phyloP scores from a whole-genome alignment of 768 basidiomycete genomes.

The Rhizopogon rudus region DNA sequence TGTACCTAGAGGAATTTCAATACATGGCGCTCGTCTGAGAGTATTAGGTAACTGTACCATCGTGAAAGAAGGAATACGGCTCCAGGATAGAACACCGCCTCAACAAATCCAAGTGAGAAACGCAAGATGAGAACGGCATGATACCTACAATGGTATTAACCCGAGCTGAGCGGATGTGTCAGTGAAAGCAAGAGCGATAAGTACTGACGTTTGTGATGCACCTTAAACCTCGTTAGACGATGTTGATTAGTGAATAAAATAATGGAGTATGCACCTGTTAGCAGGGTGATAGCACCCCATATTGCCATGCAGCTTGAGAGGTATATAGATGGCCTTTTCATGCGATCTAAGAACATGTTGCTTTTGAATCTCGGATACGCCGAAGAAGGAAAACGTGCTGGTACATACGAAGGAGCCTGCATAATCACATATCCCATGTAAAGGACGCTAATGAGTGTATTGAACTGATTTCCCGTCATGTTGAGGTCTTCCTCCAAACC shows the following conservation, averaged over 20 bases:
- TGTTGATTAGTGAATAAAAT: not conserved
- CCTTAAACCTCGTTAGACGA: conserved; percentile 17
- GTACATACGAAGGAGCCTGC: conserved; percentile 65
- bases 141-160: conserved; percentile 36
- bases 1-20: too few species aligned
- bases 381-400: not conserved
- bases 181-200: not conserved
- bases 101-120: too few species aligned
- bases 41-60: too few species aligned
- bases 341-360: conserved; percentile 62
- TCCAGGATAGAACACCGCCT: too few species aligned
- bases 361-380: conserved; percentile 27
- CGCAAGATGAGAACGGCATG: conserved; percentile 54
- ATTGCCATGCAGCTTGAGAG: conserved; percentile 58
- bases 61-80: too few species aligned
- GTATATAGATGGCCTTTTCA: conserved; percentile 62
- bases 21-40: too few species aligned
- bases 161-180: conserved; percentile 5
- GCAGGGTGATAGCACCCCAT: conserved; percentile 61
- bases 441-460: conserved; percentile 61
- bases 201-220: conserved; percentile 27
- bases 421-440: conserved; percentile 70
- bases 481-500: conserved; percentile 65
- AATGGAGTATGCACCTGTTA: conserved; percentile 35
- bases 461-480: conserved; percentile 56